Conservation (phyloP, 768 basidiomycete genomes). For the Rhizopogon sp. region DNA sequence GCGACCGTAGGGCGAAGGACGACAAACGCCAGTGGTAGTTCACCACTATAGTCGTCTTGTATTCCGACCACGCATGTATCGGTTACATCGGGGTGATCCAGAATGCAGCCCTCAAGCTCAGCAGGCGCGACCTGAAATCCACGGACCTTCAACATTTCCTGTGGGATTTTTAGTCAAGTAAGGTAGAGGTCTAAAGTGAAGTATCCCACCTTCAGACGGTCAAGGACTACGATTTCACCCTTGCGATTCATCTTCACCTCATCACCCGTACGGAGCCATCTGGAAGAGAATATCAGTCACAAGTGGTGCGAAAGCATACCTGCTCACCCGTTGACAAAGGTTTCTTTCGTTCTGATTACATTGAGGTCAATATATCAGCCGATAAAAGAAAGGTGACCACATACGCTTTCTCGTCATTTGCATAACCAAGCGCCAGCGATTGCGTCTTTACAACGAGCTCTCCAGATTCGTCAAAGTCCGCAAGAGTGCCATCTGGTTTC, state of each 20-base stretch:
- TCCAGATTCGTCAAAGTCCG: constrained; percentile 53
- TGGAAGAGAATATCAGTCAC: constrained; percentile 13
- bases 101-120: constrained; percentile 61
- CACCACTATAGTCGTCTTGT: constrained; percentile 71
- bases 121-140: constrained; percentile 58
- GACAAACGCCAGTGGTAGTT: constrained; percentile 68
- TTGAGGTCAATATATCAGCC: constrained; percentile 5
- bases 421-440: constrained; percentile 54
- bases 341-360: constrained; percentile 49
- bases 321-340: constrained; percentile 45
- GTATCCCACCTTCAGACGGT: constrained; percentile 60
- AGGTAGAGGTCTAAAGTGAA: neutral
- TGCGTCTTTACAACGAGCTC: constrained; percentile 60
- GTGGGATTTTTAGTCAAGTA: neutral
- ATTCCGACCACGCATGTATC: constrained; percentile 65
- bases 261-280: constrained; percentile 69
- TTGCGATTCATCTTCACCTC: constrained; percentile 61
- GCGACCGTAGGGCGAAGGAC: constrained; percentile 41
- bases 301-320: neutral
- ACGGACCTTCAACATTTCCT: constrained; percentile 72
- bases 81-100: constrained; percentile 53
- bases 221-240: constrained; percentile 63
- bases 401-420: constrained; percentile 56
- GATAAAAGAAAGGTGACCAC: constrained; percentile 17
- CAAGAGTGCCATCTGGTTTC: constrained; percentile 52